Percentiles rank a stretch among this genome's conserved stretches.
These are phyloP conservation scores for Zostera marina DNA, from an alignment of 116 monocot genomes.

Conservation along the genomic window DNA sequence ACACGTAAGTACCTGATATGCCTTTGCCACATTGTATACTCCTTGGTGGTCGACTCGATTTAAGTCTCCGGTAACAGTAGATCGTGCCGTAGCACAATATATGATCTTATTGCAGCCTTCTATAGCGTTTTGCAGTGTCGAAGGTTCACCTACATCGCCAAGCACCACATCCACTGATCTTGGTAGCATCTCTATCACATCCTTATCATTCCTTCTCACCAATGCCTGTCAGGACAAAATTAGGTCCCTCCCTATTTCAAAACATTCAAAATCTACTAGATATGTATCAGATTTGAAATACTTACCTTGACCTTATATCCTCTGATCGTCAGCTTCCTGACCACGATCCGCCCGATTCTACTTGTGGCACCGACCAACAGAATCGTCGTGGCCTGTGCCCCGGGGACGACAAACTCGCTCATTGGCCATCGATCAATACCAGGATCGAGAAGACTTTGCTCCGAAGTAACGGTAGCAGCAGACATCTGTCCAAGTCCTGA, in stretches of 20 bases:
- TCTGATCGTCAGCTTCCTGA: slow-evolving; percentile 87
- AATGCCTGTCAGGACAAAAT: slow-evolving; percentile 32
- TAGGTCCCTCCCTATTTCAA: neutral
- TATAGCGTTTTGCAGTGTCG: slow-evolving; percentile 53
- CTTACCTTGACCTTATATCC: slow-evolving; percentile 93
- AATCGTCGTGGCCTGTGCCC: slow-evolving; percentile 88
- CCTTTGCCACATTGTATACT: slow-evolving; percentile 72
- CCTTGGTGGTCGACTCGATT: slow-evolving; percentile 85
- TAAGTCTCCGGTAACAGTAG: slow-evolving; percentile 86
- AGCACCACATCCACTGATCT: slow-evolving; percentile 71
- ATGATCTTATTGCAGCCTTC: slow-evolving; percentile 87
- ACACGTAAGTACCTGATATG: slow-evolving; percentile 51
- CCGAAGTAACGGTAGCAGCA: slow-evolving; percentile 8
- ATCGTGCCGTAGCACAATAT: slow-evolving; percentile 93
- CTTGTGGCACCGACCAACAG: slow-evolving; percentile 91
- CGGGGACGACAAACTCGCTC: slow-evolving; percentile 90
- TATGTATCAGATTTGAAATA: too few species aligned
- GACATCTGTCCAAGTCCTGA: slow-evolving; percentile 93
- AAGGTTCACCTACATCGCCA: slow-evolving; percentile 86
- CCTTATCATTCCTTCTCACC: slow-evolving; percentile 68
- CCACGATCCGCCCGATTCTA: slow-evolving; percentile 78
- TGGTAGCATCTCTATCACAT: slow-evolving; percentile 80
- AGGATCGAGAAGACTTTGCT: slow-evolving; percentile 33
- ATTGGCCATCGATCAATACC: slow-evolving; percentile 65
- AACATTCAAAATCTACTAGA: neutral